Evolutionary conservation across 2,329 filamentous ascomycete species (phyloP), one percentile per base, ranked within the genome.

Genomic region (Alternaria incomplexa): DNA sequence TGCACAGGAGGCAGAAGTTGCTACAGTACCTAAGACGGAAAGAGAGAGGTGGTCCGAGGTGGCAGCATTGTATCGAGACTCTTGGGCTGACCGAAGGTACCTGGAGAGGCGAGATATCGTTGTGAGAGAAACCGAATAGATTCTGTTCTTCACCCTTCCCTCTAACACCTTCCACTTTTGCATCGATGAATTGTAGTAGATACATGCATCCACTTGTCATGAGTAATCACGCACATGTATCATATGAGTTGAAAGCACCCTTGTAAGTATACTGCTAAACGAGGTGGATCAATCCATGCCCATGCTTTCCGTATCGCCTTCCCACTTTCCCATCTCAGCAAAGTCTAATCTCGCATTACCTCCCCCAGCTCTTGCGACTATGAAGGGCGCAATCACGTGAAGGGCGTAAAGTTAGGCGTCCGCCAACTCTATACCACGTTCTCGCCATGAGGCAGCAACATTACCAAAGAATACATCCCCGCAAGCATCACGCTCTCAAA

Each of bases 11-110:
- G 77, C 95, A 98, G 82, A 97, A 93, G 84, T 82, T 97, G 68
- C 81, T 99, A 76, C 88, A 87, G 71, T 99, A 99, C 81, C 85
- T 99, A 84, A 87, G 93, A 81, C 87, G 85, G 72, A 97, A 94
- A 84, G 96, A 99, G 82, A 88, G 93, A 67, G 96, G 96, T 62
- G 94, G 96, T 56, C 90, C 92, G 59, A 87, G 96, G 79, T 99
- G 94, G 93, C 89, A 91, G 79, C 87, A 97, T 80, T 84, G 97
- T 84, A 86, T 97, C 68, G 85, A 91, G 81, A 95, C 88, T 63
- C 83, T 99, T 65, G 96, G 96, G 13, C 81, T 99, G 81, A 93
- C 90, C 13, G 92, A 94, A 53, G 93, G 92, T 43, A 93, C 92
- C 55, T 98, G 93, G 91, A 92, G 93, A 85, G 91, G 89, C 52